Percentiles rank a stretch among this genome's conserved stretches.
phyloP scores from a whole-genome alignment of 257 asterid species.

The Capsicum rhomboideum region DNA sequence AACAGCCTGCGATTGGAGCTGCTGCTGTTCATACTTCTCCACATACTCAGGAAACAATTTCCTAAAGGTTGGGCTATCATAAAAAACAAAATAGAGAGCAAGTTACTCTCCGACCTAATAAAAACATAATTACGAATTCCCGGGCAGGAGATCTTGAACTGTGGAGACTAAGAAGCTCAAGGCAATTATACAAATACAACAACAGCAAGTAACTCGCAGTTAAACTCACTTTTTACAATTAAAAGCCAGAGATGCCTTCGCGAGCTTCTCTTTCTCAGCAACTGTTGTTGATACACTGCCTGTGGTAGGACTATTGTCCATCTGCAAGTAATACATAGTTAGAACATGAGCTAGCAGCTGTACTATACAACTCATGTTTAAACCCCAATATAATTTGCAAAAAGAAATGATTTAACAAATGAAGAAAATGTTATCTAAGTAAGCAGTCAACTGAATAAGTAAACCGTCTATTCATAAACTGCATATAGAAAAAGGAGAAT shows the following conservation, averaged over 20 bases:
- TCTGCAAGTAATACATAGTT: constrained; percentile 34
- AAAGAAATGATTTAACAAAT: background rate
- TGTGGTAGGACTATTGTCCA: constrained; percentile 91
- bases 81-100: background rate
- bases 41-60: constrained; percentile 80
- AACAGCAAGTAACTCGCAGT: background rate
- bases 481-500: background rate
- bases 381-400: background rate
- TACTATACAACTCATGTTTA: background rate
- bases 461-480: background rate
- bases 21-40: constrained; percentile 66
- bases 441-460: background rate
- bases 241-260: constrained; percentile 81
- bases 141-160: background rate
- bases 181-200: background rate
- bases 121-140: background rate
- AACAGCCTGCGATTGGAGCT: constrained; percentile 39
- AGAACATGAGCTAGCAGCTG: background rate
- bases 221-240: constrained; percentile 77
- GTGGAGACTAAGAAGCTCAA: background rate
- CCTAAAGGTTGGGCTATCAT: constrained; percentile 63
- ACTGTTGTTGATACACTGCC: constrained; percentile 87
- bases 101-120: background rate
- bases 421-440: background rate
- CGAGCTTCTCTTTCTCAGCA: constrained; percentile 75